These are phyloP conservation scores for Bruguiera gymnorhiza DNA, from an alignment of 345 rosid genomes.

Conservation along the genomic window DNA sequence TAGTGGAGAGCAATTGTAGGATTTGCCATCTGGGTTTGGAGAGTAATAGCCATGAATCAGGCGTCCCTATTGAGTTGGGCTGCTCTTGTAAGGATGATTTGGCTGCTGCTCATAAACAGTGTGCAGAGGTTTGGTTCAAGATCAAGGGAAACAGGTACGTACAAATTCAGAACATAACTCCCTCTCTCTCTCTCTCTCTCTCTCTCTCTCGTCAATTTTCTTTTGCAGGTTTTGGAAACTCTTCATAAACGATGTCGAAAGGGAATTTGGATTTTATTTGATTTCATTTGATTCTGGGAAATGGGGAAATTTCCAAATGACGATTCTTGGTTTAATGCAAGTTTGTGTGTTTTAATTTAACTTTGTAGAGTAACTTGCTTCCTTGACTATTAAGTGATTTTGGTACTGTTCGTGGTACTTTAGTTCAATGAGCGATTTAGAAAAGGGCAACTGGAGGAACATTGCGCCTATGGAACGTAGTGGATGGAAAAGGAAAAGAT, in stretches of 20 bases:
- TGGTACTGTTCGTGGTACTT: neutral
- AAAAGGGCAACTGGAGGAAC: slow-evolving; percentile 22
- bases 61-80: slow-evolving; percentile 35
- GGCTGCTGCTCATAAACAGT: slow-evolving; percentile 41
- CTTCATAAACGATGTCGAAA: no score
- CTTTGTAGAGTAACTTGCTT: neutral
- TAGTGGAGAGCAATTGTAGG: slow-evolving; percentile 51
- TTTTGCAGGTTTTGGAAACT: neutral
- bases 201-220: neutral
- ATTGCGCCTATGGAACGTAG: slow-evolving; percentile 11
- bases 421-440: slow-evolving; percentile 11
- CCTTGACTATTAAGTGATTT: neutral
- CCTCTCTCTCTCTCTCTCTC: neutral
- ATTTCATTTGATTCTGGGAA: neutral
- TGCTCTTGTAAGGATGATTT: slow-evolving; percentile 47
- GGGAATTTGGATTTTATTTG: slow-evolving; percentile 1
- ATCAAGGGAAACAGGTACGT: slow-evolving; percentile 45
- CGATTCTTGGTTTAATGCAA: neutral
- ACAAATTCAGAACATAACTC: neutral
- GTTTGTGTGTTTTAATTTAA: neutral
- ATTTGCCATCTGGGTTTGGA: slow-evolving; percentile 64
- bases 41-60: slow-evolving; percentile 30
- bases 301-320: neutral
- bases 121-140: slow-evolving; percentile 52
- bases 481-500: slow-evolving; percentile 16